These are phyloP conservation scores for Rhizoclosmatium globosum DNA, from an alignment of 192 early-diverging fungal species.

Conservation along the genomic window DNA sequence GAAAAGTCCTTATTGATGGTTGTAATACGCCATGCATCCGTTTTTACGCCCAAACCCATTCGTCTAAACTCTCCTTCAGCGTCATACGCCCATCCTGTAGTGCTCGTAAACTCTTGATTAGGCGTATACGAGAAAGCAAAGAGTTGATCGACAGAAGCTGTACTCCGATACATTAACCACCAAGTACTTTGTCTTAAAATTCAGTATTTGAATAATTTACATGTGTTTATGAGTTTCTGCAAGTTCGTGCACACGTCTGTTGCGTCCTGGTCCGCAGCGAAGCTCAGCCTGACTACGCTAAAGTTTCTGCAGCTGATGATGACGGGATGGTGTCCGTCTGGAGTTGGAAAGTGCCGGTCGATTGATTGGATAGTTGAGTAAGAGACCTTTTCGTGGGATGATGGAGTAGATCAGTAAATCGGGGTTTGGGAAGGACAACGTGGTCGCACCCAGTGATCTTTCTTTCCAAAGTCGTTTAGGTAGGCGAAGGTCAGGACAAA, in stretches of 20 bases:
- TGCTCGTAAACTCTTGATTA: constrained; percentile 45
- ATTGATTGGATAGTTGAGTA: constrained; percentile 88
- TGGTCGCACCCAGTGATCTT: constrained; percentile 21
- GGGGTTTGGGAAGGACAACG: not conserved
- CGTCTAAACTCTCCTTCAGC: constrained; percentile 80
- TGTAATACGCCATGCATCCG: constrained; percentile 81
- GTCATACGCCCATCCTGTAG: constrained; percentile 77
- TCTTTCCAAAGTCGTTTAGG: constrained; percentile 2
- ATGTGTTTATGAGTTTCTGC: constrained; percentile 81
- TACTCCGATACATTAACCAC: not conserved
- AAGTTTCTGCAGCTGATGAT: constrained; percentile 86
- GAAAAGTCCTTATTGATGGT: constrained; percentile 77
- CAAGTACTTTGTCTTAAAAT: too few species aligned
- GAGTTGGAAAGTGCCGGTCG: constrained; percentile 60
- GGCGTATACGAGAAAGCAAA: constrained; percentile 81
- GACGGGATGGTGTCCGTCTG: constrained; percentile 58
- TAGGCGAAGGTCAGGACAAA: constrained; percentile 11
- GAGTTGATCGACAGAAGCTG: constrained; percentile 74
- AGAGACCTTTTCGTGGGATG: constrained; percentile 58
- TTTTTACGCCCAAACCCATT: constrained; percentile 77
- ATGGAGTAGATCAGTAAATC: not conserved
- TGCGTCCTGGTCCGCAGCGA: constrained; percentile 72
- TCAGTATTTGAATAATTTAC: constrained; percentile 8
- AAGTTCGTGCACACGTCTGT: constrained; percentile 81
- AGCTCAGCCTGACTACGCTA: constrained; percentile 72